These are phyloP conservation scores for Penicillium sp. DNA, from an alignment of 2,329 filamentous ascomycete genomes.

Conservation along the genomic window DNA sequence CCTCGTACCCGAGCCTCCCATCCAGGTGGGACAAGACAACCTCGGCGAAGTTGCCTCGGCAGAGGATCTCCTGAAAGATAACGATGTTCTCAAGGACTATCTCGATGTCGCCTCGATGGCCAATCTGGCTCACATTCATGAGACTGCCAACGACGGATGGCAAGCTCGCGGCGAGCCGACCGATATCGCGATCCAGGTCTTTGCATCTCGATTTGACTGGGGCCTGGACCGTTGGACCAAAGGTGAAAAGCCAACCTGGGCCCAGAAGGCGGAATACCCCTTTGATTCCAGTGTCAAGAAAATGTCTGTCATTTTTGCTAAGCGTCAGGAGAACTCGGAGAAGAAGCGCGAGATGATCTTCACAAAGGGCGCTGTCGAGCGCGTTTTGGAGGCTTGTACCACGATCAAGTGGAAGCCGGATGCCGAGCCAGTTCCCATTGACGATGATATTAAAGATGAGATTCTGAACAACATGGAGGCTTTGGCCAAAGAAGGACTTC, in stretches of 20 bases:
- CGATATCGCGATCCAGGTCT: slow-evolving; percentile 74
- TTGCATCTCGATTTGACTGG: slow-evolving; percentile 68
- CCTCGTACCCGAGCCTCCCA: slow-evolving; percentile 37
- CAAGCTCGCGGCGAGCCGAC: slow-evolving; percentile 67
- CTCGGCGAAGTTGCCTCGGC: slow-evolving; percentile 23
- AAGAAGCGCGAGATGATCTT: slow-evolving; percentile 37
- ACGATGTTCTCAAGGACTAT: slow-evolving; percentile 54
- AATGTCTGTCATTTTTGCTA: slow-evolving; percentile 69
- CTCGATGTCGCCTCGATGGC: slow-evolving; percentile 66
- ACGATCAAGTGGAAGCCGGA: slow-evolving; percentile 48
- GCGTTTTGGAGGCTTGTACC: slow-evolving; percentile 65
- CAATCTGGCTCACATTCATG: slow-evolving; percentile 64
- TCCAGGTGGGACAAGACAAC: slow-evolving; percentile 28
- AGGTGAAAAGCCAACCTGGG: slow-evolving; percentile 55
- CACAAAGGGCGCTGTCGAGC: slow-evolving; percentile 62
- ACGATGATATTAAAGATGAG: slow-evolving; percentile 55
- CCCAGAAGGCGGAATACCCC: slow-evolving; percentile 66
- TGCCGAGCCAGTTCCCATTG: slow-evolving; percentile 46
- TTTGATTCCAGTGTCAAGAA: slow-evolving; percentile 76
- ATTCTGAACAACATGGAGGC: slow-evolving; percentile 70
- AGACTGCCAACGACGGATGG: slow-evolving; percentile 58
- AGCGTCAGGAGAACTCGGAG: slow-evolving; percentile 16
- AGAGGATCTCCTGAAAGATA: slow-evolving; percentile 46
- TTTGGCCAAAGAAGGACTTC: slow-evolving; percentile 65
- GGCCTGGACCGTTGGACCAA: slow-evolving; percentile 56